phyloP scores from a whole-genome alignment of 208 protist species.

The Herpetomonas tarakana region DNA sequence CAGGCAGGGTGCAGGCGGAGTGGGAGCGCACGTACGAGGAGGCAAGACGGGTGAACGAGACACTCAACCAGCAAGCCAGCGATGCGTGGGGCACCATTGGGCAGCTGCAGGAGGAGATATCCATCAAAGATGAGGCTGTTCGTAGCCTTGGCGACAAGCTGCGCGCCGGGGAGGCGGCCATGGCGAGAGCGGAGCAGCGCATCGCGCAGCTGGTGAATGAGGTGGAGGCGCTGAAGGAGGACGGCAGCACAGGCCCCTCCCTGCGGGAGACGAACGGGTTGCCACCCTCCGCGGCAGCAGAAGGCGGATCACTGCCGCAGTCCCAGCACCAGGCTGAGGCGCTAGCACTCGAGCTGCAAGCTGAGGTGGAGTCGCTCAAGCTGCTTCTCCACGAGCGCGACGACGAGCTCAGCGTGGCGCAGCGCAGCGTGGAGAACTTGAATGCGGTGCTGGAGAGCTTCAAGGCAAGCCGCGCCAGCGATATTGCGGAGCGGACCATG shows the following conservation, averaged over 20 bases:
- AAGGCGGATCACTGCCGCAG: no score
- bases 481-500: conserved; percentile 34
- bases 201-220: conserved; percentile 26
- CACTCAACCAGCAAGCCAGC: conserved; percentile 53
- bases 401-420: conserved; percentile 31
- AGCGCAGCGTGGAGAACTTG: conserved; percentile 28
- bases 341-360: conserved; percentile 13
- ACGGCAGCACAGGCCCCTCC: conserved; percentile 16
- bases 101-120: conserved; percentile 52
- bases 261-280: conserved; percentile 6
- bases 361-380: conserved; percentile 40
- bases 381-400: conserved; percentile 32
- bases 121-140: conserved; percentile 30
- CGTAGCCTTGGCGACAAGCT: conserved; percentile 32
- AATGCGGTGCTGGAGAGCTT: conserved; percentile 41
- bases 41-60: conserved; percentile 62
- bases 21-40: conserved; percentile 85
- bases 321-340: conserved; percentile 13
- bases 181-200: conserved; percentile 24
- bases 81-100: conserved; percentile 62
- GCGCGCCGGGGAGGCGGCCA: conserved; percentile 20
- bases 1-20: conserved; percentile 43
- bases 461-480: conserved; percentile 22
- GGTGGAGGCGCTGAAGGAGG: conserved; percentile 44
- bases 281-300: neutral